Base-by-base conservation (phyloP, 805 yeast species). In the Teunomyces atbi region DNA sequence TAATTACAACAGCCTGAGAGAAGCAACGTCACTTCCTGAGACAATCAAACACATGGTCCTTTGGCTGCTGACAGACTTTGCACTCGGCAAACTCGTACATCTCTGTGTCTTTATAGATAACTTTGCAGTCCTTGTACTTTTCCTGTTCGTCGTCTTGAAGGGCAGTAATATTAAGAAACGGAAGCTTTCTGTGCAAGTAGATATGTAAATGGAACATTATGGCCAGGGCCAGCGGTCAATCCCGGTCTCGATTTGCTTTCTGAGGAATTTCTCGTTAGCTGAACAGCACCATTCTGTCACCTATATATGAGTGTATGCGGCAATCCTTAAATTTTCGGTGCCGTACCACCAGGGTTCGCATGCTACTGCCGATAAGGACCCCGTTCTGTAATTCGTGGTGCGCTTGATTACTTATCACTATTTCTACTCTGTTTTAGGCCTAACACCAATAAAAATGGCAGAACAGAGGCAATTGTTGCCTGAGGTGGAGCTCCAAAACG, bases 401-500 rank as follows among this genome's bases (percentile, higher is more conserved):
- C 13, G 6, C n/a, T 29, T 29, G 13, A 29, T 29, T 3, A 29
- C 32, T 12, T 6, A 19, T 19, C 20, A 4, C 5, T 19, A 3
- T 19, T 19, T 23, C 26, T 13, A 6, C 7, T 30, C 16, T 29
- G 4, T 13, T 29, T n/a, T 7, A 7, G 6, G 15, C 2, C 2
- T 29, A 29, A 26, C 2, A 26, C n/a, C n/a, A 19, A 8, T 7
- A 16, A 10, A 3, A 7, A 36, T 36, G 39, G 11, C 27, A n/a
- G 39, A 21, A 36, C 8, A 23, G 16, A 19, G 26, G 13, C 12
- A 23, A 19, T 36, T 36, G 39, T 12, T 36, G 13, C 39, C 39
- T 6, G 43, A 36, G 15, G 19, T 43, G 19, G 42, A 51, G 16
- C 44, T 69, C 23, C 66, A 64, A 33, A 58, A 52, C 19, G 71